Evolutionary conservation across 768 basidiomycete genomes (phyloP), one percentile per base, ranked within the genome.

Genomic region (Psilocybe subaeruginosa): DNA sequence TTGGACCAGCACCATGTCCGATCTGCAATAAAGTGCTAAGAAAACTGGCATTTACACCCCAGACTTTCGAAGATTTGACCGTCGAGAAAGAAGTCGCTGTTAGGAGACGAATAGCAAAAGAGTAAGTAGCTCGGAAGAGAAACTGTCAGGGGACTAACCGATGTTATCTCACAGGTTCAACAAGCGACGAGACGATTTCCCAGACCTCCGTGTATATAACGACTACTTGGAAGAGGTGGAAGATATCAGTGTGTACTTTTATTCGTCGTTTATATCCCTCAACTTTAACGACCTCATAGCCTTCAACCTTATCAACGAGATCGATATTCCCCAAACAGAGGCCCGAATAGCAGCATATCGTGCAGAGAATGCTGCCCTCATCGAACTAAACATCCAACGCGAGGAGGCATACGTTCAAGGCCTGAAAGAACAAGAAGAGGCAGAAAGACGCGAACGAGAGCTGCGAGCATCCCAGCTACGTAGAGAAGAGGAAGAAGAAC

Each of bases 161-260:
- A 23, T 29, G 54, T 48, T 66, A 60, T 59, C 33, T 50, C 17
- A 43, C 41, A 98, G 96, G 66, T 99, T 99, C 73, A 99, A 99
- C 75, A 98, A 98, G 76, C 84, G 90, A 31, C 78, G 88, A 45
- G 93, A 96, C 57, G 97, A 99, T 74, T 99, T 99, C 71, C 74
- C 76, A 0, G 88, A 90, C 70, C 79, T 93, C 45, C 82, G 85
- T 9, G 81, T 85, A 14, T 98, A 96, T 74, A 97, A 99, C 68
- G 92, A 99, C 71, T 99, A 99, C 71, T 84, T 99, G 9, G 95
- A 99, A 74, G 88, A 93, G 72, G 95, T 96, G 2, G 97, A 99
- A 76, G 93, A 97, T 68, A 90, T 98, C 66, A 79, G 82, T 79
- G 46, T 54, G 75, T 67, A 11, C 41, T 16, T 52, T 46, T 47